These are phyloP conservation scores for Lagenaria siceraria DNA, from an alignment of 306 rosid genomes.

Conservation along the genomic window DNA sequence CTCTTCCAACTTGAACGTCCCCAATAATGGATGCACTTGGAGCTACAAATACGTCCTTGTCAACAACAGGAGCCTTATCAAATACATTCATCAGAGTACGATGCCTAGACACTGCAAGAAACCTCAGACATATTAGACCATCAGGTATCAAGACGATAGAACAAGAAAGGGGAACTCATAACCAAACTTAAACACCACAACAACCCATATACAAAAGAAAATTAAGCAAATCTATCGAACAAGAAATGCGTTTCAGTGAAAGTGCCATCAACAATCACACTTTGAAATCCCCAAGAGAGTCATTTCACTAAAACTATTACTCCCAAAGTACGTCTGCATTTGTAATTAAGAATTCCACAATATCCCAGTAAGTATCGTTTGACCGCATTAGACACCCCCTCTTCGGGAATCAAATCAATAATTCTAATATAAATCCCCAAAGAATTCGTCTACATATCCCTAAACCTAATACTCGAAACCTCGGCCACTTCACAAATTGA, in stretches of 20 bases:
- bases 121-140: neutral
- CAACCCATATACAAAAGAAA: neutral
- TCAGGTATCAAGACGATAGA: neutral
- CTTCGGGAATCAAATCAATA: neutral
- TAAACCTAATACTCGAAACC: neutral
- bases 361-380: neutral
- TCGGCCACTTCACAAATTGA: neutral
- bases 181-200: neutral
- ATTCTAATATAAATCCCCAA: neutral
- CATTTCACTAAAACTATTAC: neutral
- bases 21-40: constrained; percentile 84
- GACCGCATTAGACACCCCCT: neutral
- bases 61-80: constrained; percentile 63
- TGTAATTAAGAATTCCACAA: neutral
- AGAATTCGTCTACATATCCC: neutral
- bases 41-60: constrained; percentile 79
- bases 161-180: neutral
- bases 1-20: constrained; percentile 66
- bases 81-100: constrained; percentile 83
- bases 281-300: neutral
- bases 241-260: neutral
- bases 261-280: neutral
- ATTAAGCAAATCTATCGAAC: neutral
- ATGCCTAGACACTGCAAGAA: constrained; percentile 65
- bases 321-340: neutral